phyloP scores from a whole-genome alignment of 148 eudicot species.

The Nepenthes mirabilis region DNA sequence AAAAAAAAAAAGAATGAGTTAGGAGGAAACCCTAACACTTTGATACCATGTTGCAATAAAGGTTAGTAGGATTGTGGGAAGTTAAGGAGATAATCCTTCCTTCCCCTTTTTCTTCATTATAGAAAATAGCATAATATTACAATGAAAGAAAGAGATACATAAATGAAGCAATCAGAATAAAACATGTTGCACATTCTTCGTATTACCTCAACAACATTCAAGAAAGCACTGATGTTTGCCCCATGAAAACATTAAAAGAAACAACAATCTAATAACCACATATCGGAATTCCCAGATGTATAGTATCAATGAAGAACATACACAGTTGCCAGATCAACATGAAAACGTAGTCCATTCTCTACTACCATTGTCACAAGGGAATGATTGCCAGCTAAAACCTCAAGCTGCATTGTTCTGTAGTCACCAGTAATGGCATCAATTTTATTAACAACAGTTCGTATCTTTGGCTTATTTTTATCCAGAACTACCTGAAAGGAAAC shows the following conservation, averaged over 20 bases:
- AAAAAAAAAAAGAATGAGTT: no score
- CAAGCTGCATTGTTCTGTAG: conserved; percentile 90
- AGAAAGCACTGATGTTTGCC: no score
- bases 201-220: no score
- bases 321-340: conserved; percentile 84
- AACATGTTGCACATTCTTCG: no score
- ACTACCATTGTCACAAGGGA: conserved; percentile 79
- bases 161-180: no score
- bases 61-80: no score
- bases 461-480: conserved; percentile 92
- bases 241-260: neutral
- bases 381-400: conserved; percentile 86
- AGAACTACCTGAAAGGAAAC: conserved; percentile 54
- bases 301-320: conserved; percentile 25
- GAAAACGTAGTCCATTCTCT: conserved; percentile 88
- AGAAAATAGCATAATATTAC: no score
- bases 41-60: no score
- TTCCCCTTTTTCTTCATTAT: no score
- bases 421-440: conserved; percentile 66
- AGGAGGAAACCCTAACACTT: no score
- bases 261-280: neutral
- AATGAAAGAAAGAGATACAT: no score
- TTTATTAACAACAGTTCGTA: conserved; percentile 94
- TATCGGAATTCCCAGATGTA: neutral
- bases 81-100: no score